These are phyloP conservation scores for Pelargonium cotyledonis DNA, from an alignment of 441 rosid genomes.

Conservation along the genomic window DNA sequence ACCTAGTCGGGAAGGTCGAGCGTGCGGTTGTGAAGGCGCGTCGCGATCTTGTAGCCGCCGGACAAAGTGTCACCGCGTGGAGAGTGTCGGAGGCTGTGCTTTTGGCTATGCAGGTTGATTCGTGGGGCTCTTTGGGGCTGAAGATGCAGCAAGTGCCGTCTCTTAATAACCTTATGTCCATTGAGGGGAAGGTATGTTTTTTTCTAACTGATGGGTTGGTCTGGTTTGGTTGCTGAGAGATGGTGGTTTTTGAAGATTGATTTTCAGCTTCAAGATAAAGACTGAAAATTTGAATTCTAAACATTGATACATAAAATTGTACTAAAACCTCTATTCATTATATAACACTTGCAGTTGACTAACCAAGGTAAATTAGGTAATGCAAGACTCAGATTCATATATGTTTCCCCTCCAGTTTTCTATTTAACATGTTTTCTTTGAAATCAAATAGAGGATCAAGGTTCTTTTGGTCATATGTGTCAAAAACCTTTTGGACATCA, in stretches of 20 bases:
- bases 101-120: conserved; percentile 41
- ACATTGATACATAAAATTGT: neutral
- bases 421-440: no score
- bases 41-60: conserved; percentile 33
- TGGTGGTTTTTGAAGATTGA: neutral
- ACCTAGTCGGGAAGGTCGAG: conserved; percentile 35
- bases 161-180: conserved; percentile 48
- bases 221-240: neutral
- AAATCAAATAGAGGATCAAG: no score
- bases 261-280: neutral
- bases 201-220: neutral
- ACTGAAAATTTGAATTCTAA: neutral
- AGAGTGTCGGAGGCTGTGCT: conserved; percentile 50
- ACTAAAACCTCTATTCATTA: no score
- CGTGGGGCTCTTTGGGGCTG: conserved; percentile 73
- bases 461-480: no score
- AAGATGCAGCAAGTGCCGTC: conserved; percentile 71
- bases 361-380: no score
- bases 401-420: no score
- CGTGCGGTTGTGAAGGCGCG: conserved; percentile 46
- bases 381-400: no score
- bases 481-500: no score
- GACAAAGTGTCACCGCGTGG: conserved; percentile 61
- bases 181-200: conserved; percentile 66
- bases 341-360: no score